A percentile compares a stretch with the other conserved stretches of the same genome.
phyloP scores from a whole-genome alignment of 805 yeast species.

The Danielia reshetovae region DNA sequence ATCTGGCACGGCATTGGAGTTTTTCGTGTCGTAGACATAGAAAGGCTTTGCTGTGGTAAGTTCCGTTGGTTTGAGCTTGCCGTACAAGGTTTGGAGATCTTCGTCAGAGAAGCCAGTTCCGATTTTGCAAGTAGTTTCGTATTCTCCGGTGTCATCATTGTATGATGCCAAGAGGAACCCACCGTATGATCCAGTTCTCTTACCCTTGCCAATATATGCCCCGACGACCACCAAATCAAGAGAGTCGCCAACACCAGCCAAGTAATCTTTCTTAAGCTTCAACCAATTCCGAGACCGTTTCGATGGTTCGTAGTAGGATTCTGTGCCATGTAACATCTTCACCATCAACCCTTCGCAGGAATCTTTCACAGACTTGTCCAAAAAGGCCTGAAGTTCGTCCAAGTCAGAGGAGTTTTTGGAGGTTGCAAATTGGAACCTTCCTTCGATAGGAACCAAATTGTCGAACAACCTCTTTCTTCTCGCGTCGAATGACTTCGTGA shows the following conservation, averaged over 20 bases:
- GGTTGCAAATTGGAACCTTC: conserved; percentile 81
- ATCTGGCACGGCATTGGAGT: conserved; percentile 73
- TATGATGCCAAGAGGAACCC: conserved; percentile 90
- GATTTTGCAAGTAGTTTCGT: conserved; percentile 92
- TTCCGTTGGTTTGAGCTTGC: conserved; percentile 63
- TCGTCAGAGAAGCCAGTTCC: conserved; percentile 97
- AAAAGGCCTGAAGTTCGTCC: conserved; percentile 73
- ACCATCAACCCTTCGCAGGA: conserved; percentile 97
- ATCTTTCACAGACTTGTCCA: conserved; percentile 86
- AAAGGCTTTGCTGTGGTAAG: conserved; percentile 61
- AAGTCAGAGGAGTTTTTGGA: conserved; percentile 63
- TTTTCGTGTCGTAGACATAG: conserved; percentile 56
- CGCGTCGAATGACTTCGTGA: conserved; percentile 62
- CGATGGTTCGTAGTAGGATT: conserved; percentile 87
- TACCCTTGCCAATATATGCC: conserved; percentile 90
- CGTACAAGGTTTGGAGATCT: conserved; percentile 56
- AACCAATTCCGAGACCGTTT: conserved; percentile 95
- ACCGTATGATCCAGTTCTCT: conserved; percentile 92
- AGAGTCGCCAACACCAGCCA: conserved; percentile 95
- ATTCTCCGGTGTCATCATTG: conserved; percentile 87
- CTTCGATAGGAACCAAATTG: conserved; percentile 58
- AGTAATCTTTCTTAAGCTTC: conserved; percentile 89
- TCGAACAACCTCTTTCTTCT: conserved; percentile 61
- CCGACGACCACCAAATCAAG: conserved; percentile 91
- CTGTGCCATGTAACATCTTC: conserved; percentile 76